A percentile compares a stretch with the other conserved stretches of the same genome.
Conservation (phyloP, 345 rosid species). For the Eucalyptus marginata region DNA sequence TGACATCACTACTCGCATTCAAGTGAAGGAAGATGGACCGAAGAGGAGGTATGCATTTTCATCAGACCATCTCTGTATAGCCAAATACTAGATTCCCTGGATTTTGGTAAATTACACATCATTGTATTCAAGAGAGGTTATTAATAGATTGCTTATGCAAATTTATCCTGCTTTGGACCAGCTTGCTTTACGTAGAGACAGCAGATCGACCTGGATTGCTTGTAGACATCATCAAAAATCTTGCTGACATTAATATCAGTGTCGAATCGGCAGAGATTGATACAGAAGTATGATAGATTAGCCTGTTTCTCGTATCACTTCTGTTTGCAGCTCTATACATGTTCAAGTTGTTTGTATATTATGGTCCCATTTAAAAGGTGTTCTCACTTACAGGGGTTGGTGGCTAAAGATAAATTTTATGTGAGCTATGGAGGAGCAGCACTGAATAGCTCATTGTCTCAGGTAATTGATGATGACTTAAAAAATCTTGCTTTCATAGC, state of each 20-base stretch:
- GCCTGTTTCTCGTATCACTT: neutral
- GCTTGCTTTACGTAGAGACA: slow-evolving; percentile 81
- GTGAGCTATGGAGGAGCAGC: slow-evolving; percentile 95
- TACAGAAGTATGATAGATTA: slow-evolving; percentile 48
- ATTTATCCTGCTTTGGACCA: slow-evolving; percentile 14
- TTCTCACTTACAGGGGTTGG: slow-evolving; percentile 48
- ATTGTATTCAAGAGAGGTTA: neutral
- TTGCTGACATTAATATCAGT: slow-evolving; percentile 69
- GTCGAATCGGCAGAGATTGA: slow-evolving; percentile 96
- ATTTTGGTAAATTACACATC: neutral
- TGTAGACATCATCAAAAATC: slow-evolving; percentile 72
- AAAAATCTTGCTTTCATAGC: neutral
- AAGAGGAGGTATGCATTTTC: slow-evolving; percentile 56
- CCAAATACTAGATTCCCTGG: neutral
- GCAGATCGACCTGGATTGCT: slow-evolving; percentile 95
- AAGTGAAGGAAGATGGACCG: slow-evolving; percentile 74
- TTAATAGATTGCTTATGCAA: neutral
- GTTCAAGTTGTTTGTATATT: neutral
- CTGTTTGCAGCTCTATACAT: neutral
- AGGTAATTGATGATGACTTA: slow-evolving; percentile 23
- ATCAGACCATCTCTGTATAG: neutral
- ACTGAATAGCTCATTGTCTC: slow-evolving; percentile 54
- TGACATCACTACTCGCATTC: slow-evolving; percentile 71
- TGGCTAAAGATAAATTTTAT: slow-evolving; percentile 89
- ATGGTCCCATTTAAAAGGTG: neutral